Conservation (phyloP, 441 rosid genomes). For the Adansonia rubrostipa region DNA sequence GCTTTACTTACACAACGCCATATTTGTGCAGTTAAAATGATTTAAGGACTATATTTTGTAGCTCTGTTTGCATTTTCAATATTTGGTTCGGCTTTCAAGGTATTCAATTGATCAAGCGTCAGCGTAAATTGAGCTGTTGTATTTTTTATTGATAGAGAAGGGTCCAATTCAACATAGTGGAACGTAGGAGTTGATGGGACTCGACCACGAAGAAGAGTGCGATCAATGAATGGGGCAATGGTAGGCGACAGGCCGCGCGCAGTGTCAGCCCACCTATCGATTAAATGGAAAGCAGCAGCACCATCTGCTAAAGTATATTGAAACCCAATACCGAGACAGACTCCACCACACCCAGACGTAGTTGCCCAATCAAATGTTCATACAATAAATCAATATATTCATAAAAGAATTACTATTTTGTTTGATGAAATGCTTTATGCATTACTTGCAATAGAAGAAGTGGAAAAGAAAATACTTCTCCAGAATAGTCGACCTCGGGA, state of each 20-base stretch:
- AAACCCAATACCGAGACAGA: conserved; percentile 24
- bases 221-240: conserved; percentile 18
- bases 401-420: no score
- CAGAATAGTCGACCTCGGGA: conserved; percentile 13
- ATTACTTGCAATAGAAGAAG: conserved; percentile 27
- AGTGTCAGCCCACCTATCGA: conserved; percentile 30
- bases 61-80: background rate
- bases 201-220: background rate
- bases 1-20: no score
- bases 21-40: no score
- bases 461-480: no score
- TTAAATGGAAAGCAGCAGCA: background rate
- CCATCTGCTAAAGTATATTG: conserved; percentile 34
- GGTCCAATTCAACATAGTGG: conserved; percentile 15
- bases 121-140: no score
- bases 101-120: background rate
- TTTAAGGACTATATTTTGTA: no score
- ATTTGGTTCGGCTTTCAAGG: conserved; percentile 8
- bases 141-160: background rate
- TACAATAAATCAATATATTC: no score
- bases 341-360: conserved; percentile 34
- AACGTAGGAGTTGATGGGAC: conserved; percentile 11
- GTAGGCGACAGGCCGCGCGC: conserved; percentile 20
- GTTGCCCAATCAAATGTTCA: conserved; percentile 25
- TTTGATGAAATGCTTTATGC: conserved; percentile 2